Conservation (phyloP, 2,329 filamentous ascomycete genomes). For the Cordyceps sp. region DNA sequence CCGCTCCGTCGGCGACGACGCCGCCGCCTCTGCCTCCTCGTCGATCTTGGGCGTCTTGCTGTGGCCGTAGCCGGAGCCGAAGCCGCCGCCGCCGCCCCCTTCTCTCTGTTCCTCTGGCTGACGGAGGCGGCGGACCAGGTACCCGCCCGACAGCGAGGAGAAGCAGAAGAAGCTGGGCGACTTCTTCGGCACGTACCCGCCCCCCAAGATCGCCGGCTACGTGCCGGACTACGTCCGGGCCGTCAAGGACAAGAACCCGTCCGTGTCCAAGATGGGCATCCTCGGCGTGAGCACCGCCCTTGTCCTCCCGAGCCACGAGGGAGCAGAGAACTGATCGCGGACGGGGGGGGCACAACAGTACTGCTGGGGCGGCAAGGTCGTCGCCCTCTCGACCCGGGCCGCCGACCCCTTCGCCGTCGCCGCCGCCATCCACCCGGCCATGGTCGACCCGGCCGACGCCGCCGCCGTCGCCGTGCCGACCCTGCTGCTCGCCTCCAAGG, state of each 20-base stretch:
- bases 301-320: not conserved
- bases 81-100: no score
- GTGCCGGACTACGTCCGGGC: slow-evolving; percentile 39
- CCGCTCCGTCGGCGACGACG: slow-evolving; percentile 25
- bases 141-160: slow-evolving; percentile 47
- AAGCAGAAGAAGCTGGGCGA: slow-evolving; percentile 40
- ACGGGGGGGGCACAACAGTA: not conserved
- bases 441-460: slow-evolving; percentile 48
- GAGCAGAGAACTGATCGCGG: not conserved
- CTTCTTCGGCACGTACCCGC: slow-evolving; percentile 38
- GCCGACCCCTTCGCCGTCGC: slow-evolving; percentile 36
- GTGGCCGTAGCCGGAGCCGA: no score
- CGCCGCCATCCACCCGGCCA: slow-evolving; percentile 40
- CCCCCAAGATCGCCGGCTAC: slow-evolving; percentile 27
- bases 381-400: slow-evolving; percentile 30
- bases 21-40: slow-evolving; percentile 21
- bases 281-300: slow-evolving; percentile 32
- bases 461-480: slow-evolving; percentile 42
- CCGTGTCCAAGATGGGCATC: slow-evolving; percentile 41
- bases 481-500: slow-evolving; percentile 46
- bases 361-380: slow-evolving; percentile 59
- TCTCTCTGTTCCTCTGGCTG: no score
- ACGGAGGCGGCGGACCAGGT: no score
- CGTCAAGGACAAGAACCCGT: slow-evolving; percentile 31
- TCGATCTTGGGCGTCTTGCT: no score